Evolutionary conservation across 116 monocot species (phyloP).

Genomic region (Zostera marina): DNA sequence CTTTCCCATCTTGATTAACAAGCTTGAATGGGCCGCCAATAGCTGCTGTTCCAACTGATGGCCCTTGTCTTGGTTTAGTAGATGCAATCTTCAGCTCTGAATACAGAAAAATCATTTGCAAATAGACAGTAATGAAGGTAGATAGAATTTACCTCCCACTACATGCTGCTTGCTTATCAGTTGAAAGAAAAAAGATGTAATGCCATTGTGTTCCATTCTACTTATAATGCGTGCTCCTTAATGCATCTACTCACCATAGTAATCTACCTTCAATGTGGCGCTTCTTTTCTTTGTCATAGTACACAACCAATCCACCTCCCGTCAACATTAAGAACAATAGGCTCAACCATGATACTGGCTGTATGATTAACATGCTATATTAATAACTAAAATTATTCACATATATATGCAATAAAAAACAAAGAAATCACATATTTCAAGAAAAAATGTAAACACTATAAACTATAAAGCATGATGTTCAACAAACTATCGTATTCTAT

Average conservation of each 20-base stretch:
- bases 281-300: slow-evolving; percentile 63
- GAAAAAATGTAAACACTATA: neutral
- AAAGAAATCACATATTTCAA: neutral
- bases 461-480: neutral
- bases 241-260: slow-evolving; percentile 14
- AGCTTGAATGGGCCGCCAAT: slow-evolving; percentile 91
- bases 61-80: slow-evolving; percentile 55
- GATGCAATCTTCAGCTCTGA: slow-evolving; percentile 56
- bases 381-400: neutral
- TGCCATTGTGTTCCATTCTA: neutral
- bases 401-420: neutral
- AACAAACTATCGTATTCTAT: too few species aligned
- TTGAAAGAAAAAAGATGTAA: neutral
- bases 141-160: too few species aligned
- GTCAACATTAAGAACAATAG: slow-evolving; percentile 47
- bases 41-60: slow-evolving; percentile 76
- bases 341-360: slow-evolving; percentile 70
- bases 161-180: neutral
- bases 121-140: neutral
- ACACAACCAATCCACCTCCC: slow-evolving; percentile 53
- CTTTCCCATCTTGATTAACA: slow-evolving; percentile 64
- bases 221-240: neutral
- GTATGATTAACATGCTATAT: slow-evolving; percentile 7
- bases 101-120: neutral
- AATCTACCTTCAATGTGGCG: slow-evolving; percentile 61